A percentile compares a stretch with the other conserved stretches of the same genome.
These are phyloP conservation scores for Phytopythium mirpurense DNA, from an alignment of 352 stramenopile species.

Conservation along the genomic window DNA sequence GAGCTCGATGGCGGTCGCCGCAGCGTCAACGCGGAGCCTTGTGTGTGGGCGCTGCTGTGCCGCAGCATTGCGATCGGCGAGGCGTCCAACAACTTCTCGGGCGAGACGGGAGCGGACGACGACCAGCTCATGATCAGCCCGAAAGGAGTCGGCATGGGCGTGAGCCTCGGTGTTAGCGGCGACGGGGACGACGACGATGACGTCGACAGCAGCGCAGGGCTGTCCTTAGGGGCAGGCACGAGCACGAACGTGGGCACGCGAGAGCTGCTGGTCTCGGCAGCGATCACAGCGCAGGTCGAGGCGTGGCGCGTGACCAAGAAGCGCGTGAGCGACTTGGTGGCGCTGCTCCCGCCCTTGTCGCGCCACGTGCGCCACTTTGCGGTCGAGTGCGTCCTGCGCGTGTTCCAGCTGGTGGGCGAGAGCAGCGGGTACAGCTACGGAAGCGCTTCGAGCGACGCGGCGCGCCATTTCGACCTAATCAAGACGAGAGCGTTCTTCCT, in stretches of 20 bases:
- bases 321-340: slow-evolving; percentile 51
- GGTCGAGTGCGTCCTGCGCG: slow-evolving; percentile 65
- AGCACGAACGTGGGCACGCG: not conserved
- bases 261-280: slow-evolving; percentile 23
- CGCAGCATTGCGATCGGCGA: slow-evolving; percentile 78
- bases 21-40: slow-evolving; percentile 32
- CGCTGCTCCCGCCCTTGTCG: slow-evolving; percentile 57
- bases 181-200: slow-evolving; percentile 11
- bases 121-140: slow-evolving; percentile 70
- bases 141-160: slow-evolving; percentile 35
- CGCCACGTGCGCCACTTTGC: slow-evolving; percentile 76
- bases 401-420: slow-evolving; percentile 55
- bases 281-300: slow-evolving; percentile 52
- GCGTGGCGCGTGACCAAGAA: slow-evolving; percentile 71
- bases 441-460: slow-evolving; percentile 10
- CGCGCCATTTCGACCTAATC: slow-evolving; percentile 70
- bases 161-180: slow-evolving; percentile 1
- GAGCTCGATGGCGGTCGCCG: slow-evolving; percentile 58
- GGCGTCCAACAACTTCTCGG: slow-evolving; percentile 34
- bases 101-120: slow-evolving; percentile 13
- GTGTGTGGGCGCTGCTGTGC: slow-evolving; percentile 71
- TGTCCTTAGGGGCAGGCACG: slow-evolving; percentile 10
- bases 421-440: slow-evolving; percentile 10
- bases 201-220: slow-evolving; percentile 11
- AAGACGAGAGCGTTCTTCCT: slow-evolving; percentile 41